Evolutionary conservation across 176 grass and related monocot species (phyloP).

Genomic region (Cenchrus fungigraminus): DNA sequence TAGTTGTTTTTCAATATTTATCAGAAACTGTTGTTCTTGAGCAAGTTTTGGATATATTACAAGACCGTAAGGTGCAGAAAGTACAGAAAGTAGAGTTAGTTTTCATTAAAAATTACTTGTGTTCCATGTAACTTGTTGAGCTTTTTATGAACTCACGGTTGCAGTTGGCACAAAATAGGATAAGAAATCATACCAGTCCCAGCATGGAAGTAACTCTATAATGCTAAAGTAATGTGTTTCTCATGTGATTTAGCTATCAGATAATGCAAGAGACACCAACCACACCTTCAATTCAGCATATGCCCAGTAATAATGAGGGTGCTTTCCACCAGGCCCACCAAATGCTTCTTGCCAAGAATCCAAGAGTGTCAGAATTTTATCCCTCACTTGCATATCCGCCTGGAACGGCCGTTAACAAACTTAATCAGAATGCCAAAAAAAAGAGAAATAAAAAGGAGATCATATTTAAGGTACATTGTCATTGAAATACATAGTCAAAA

Average conservation of each 20-base stretch:
- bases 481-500: background rate
- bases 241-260: background rate
- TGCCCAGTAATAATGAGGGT: constrained; percentile 80
- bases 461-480: background rate
- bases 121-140: background rate
- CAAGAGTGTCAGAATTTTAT: constrained; percentile 72
- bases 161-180: background rate
- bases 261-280: background rate
- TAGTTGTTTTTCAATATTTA: background rate
- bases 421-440: background rate
- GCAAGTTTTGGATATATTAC: background rate
- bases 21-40: background rate
- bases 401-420: constrained; percentile 30
- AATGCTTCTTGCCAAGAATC: constrained; percentile 94
- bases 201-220: background rate
- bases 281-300: constrained; percentile 81
- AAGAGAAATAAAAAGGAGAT: background rate
- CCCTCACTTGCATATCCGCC: constrained; percentile 68
- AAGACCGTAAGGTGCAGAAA: background rate
- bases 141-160: background rate
- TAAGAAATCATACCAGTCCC: background rate
- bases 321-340: constrained; percentile 71
- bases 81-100: constrained; percentile 7
- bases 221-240: background rate
- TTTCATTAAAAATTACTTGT: background rate